phyloP scores from a whole-genome alignment of 2,329 filamentous ascomycete genomes.

The Thermoascus crustaceus region DNA sequence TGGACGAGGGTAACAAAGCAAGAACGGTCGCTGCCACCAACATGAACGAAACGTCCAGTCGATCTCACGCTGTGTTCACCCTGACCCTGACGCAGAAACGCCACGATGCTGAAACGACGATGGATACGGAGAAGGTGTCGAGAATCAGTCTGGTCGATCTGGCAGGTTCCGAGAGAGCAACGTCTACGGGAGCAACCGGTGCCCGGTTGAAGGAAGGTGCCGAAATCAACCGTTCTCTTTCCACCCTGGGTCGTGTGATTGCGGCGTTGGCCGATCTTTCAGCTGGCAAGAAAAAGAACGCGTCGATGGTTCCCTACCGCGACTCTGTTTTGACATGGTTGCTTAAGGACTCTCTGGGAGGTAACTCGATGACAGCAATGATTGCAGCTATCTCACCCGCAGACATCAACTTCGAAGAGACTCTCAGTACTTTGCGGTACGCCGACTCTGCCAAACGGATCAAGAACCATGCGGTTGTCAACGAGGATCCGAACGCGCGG shows the following conservation, averaged over 20 bases:
- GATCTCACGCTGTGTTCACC: slow-evolving; percentile 97
- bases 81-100: slow-evolving; percentile 91
- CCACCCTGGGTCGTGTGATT: slow-evolving; percentile 94
- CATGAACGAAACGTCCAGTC: slow-evolving; percentile 99
- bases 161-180: slow-evolving; percentile 93
- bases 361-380: slow-evolving; percentile 99
- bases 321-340: slow-evolving; percentile 96
- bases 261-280: slow-evolving; percentile 88
- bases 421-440: slow-evolving; percentile 87
- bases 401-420: slow-evolving; percentile 99
- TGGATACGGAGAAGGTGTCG: slow-evolving; percentile 95
- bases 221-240: slow-evolving; percentile 95
- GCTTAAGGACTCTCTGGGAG: slow-evolving; percentile 90
- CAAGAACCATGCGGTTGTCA: slow-evolving; percentile 99
- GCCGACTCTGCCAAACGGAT: slow-evolving; percentile 97
- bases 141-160: slow-evolving; percentile 98
- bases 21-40: slow-evolving; percentile 96
- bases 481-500: slow-evolving; percentile 95
- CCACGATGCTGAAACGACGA: slow-evolving; percentile 82
- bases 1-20: slow-evolving; percentile 99
- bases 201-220: slow-evolving; percentile 94
- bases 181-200: slow-evolving; percentile 92
- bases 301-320: slow-evolving; percentile 82
- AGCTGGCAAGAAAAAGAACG: slow-evolving; percentile 67
- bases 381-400: slow-evolving; percentile 97